phyloP scores from a whole-genome alignment of 2,329 filamentous ascomycete species.

The Neonectria magnoliae region DNA sequence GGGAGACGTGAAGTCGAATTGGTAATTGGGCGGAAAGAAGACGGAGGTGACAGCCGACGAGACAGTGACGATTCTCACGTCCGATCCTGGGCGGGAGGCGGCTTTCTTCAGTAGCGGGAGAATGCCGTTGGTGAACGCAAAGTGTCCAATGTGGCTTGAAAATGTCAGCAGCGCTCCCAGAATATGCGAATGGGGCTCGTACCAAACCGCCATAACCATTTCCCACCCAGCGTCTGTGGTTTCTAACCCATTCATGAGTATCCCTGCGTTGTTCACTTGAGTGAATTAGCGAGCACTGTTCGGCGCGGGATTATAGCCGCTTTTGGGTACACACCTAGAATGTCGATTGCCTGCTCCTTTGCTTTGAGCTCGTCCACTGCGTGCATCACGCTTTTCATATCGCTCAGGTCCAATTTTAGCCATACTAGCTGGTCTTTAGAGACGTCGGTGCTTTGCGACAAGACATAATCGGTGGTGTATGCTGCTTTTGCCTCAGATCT shows the following conservation, averaged over 20 bases:
- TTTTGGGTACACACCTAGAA: conserved; percentile 34
- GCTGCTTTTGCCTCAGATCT: conserved; percentile 35
- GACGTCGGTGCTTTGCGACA: not conserved
- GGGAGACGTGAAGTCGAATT: conserved; percentile 31
- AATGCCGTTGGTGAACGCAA: conserved; percentile 38
- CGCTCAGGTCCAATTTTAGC: conserved; percentile 38
- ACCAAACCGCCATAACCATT: conserved; percentile 36
- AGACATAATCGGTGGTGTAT: conserved; percentile 15
- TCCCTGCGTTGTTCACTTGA: not conserved
- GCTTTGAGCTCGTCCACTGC: conserved; percentile 34
- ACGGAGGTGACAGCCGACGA: conserved; percentile 25
- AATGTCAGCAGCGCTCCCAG: conserved; percentile 6
- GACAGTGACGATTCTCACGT: conserved; percentile 40
- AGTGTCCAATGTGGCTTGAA: conserved; percentile 40
- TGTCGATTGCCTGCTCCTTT: conserved; percentile 39
- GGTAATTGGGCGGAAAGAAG: conserved; percentile 31
- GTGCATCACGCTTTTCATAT: conserved; percentile 29
- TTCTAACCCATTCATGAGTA: conserved; percentile 39
- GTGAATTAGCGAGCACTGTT: not conserved
- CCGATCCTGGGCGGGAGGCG: conserved; percentile 18
- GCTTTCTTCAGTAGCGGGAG: conserved; percentile 40
- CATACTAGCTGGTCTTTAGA: conserved; percentile 21
- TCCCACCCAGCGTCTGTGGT: conserved; percentile 36
- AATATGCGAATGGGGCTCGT: not conserved
- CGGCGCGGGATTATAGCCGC: too few relatives aligned